These are phyloP conservation scores for Dipodascopsis uninucleata DNA, from an alignment of 805 yeast species.

Conservation along the genomic window DNA sequence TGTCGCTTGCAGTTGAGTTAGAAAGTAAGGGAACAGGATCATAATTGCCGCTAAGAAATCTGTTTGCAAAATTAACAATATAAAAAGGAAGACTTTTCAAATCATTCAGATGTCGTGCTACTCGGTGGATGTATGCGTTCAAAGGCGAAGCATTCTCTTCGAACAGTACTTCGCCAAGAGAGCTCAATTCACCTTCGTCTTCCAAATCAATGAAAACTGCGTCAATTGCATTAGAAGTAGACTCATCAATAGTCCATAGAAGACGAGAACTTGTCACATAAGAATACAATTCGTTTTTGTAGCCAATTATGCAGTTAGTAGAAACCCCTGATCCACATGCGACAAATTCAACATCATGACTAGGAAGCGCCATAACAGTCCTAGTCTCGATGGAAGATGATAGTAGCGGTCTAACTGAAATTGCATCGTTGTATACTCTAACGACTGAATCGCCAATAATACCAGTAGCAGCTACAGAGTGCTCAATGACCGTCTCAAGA, in stretches of 20 bases:
- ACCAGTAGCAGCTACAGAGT: too few species aligned
- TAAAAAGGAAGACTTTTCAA: slow-evolving; percentile 21
- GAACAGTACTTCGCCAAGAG: slow-evolving; percentile 32
- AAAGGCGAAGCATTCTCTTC: slow-evolving; percentile 32
- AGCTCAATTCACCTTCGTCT: slow-evolving; percentile 26
- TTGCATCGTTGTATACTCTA: too few species aligned
- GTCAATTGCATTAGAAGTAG: slow-evolving; percentile 30
- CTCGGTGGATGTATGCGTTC: slow-evolving; percentile 32
- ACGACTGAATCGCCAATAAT: too few species aligned
- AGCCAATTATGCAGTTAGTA: slow-evolving; percentile 10
- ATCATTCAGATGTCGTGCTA: slow-evolving; percentile 31
- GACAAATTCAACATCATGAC: slow-evolving; percentile 6
- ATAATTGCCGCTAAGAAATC: slow-evolving; percentile 21
- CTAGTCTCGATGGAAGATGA: too few species aligned
- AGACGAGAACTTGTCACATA: slow-evolving; percentile 7
- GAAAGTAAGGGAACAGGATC: slow-evolving; percentile 13
- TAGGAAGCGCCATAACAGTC: too few species aligned
- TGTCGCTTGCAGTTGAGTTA: slow-evolving; percentile 22
- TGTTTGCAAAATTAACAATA: slow-evolving; percentile 7
- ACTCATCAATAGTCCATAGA: slow-evolving; percentile 34
- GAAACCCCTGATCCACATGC: slow-evolving; percentile 15
- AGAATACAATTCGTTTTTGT: slow-evolving; percentile 8
- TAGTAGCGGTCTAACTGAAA: too few species aligned
- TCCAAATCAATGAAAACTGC: slow-evolving; percentile 33
- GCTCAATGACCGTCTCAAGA: too few species aligned